A percentile compares a stretch with the other conserved stretches of the same genome.
Evolutionary conservation across 257 asterid species (phyloP).

Genomic region (Fraxinus pennsylvanica): DNA sequence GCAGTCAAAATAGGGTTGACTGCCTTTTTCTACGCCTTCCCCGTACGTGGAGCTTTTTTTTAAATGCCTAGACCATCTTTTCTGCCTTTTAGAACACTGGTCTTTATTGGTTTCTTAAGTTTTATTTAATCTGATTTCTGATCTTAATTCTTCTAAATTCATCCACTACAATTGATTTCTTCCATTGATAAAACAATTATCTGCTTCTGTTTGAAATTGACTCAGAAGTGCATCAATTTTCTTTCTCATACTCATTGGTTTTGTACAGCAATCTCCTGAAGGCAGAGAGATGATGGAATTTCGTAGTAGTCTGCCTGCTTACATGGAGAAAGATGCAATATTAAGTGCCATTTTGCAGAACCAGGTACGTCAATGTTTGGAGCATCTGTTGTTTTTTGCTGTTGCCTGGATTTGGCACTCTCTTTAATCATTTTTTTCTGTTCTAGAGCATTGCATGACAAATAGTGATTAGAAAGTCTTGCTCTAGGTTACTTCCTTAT

Average conservation of each 20-base stretch:
- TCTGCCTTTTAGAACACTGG: too few relatives aligned
- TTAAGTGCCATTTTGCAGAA: slow-evolving; percentile 71
- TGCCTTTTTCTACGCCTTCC: too few relatives aligned
- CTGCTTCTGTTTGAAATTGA: slow-evolving; percentile 21
- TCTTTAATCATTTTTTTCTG: slow-evolving; percentile 11
- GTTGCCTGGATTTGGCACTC: slow-evolving; percentile 17
- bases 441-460: slow-evolving; percentile 9
- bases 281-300: slow-evolving; percentile 76
- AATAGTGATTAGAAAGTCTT: not conserved
- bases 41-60: too few relatives aligned
- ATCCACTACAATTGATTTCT: not conserved
- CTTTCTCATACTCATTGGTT: slow-evolving; percentile 8
- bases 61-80: too few relatives aligned
- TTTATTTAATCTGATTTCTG: slow-evolving; percentile 20
- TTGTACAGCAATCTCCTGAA: slow-evolving; percentile 67
- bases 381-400: slow-evolving; percentile 18
- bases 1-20: too few relatives aligned
- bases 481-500: slow-evolving; percentile 11
- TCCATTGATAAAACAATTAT: slow-evolving; percentile 10
- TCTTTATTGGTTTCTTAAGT: not conserved
- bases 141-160: not conserved
- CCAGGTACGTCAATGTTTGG: slow-evolving; percentile 56
- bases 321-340: slow-evolving; percentile 73
- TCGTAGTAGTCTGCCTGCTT: slow-evolving; percentile 79
- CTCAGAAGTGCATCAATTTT: slow-evolving; percentile 19